phyloP scores from a whole-genome alignment of 495 filamentous ascomycete genomes.

The Hypoxylon fuscum region DNA sequence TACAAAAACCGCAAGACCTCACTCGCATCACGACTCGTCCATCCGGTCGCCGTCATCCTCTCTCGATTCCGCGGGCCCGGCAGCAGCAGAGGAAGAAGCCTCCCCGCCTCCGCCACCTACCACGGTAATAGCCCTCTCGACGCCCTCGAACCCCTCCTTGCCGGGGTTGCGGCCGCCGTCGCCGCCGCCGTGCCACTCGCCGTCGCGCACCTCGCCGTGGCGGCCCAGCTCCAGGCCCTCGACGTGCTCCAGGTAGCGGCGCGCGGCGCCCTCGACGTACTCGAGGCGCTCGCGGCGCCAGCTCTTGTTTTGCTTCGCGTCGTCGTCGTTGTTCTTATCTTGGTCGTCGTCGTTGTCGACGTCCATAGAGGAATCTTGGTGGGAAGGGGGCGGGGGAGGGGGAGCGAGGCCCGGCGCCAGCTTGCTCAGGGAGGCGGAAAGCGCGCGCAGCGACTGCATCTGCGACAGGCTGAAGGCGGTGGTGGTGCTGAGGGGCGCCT shows the following conservation, averaged over 20 bases:
- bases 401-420: conserved; percentile 63
- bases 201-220: conserved; percentile 66
- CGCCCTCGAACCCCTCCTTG: conserved; percentile 60
- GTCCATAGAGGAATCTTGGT: too few relatives aligned
- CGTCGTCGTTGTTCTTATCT: conserved; percentile 43
- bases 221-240: conserved; percentile 64
- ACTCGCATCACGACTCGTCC: conserved; percentile 45
- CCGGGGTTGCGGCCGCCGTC: conserved; percentile 48
- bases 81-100: background rate
- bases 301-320: conserved; percentile 45
- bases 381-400: conserved; percentile 12
- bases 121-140: conserved; percentile 58
- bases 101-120: conserved; percentile 41
- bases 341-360: conserved; percentile 35
- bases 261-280: conserved; percentile 78
- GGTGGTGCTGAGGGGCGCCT: conserved; percentile 72
- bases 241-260: conserved; percentile 63
- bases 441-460: conserved; percentile 75
- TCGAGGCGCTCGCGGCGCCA: conserved; percentile 69
- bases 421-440: conserved; percentile 69
- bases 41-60: conserved; percentile 34
- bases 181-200: conserved; percentile 61
- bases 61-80: background rate
- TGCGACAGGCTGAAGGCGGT: conserved; percentile 84
- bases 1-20: background rate